phyloP scores from a whole-genome alignment of 2,329 filamentous ascomycete genomes.

The Ascochyta rabiei region DNA sequence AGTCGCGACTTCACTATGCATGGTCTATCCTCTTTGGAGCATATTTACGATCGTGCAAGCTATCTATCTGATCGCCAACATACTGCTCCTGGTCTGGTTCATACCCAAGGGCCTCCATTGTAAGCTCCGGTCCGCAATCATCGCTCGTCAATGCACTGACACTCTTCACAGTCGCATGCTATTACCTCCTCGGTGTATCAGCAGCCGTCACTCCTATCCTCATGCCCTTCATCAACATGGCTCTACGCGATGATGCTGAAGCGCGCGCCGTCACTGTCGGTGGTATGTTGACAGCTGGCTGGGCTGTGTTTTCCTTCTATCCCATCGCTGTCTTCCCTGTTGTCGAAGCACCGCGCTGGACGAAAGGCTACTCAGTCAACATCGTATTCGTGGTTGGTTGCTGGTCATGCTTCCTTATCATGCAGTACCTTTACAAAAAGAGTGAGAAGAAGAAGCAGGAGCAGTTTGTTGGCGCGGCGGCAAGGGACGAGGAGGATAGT shows the following conservation, averaged over 20 bases:
- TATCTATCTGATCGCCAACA: constrained; percentile 52
- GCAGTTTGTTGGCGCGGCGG: constrained; percentile 13
- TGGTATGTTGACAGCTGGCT: constrained; percentile 50
- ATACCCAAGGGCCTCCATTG: constrained; percentile 55
- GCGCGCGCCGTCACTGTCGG: constrained; percentile 58
- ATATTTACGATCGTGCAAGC: constrained; percentile 53
- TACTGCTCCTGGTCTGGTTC: constrained; percentile 57
- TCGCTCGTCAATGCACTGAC: constrained; percentile 2
- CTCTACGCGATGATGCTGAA: constrained; percentile 53
- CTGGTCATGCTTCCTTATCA: constrained; percentile 51
- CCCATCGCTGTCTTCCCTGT: constrained; percentile 45
- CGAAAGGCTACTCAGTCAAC: constrained; percentile 56
- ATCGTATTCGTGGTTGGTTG: constrained; percentile 55
- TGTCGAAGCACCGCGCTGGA: constrained; percentile 53
- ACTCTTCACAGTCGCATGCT: constrained; percentile 34
- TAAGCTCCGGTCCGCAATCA: constrained; percentile 14
- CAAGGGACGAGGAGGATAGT: constrained; percentile 38
- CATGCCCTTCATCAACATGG: constrained; percentile 48
- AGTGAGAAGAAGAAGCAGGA: constrained; percentile 34
- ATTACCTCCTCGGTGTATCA: constrained; percentile 45
- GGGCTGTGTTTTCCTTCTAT: constrained; percentile 46
- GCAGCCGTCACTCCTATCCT: constrained; percentile 45
- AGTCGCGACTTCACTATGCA: constrained; percentile 58
- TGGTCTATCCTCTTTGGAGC: constrained; percentile 58
- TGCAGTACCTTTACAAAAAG: constrained; percentile 46